Percentiles rank a stretch among this genome's conserved stretches.
These are phyloP conservation scores for Ilyonectria robusta DNA, from an alignment of 2,329 filamentous ascomycete species.

Conservation along the genomic window DNA sequence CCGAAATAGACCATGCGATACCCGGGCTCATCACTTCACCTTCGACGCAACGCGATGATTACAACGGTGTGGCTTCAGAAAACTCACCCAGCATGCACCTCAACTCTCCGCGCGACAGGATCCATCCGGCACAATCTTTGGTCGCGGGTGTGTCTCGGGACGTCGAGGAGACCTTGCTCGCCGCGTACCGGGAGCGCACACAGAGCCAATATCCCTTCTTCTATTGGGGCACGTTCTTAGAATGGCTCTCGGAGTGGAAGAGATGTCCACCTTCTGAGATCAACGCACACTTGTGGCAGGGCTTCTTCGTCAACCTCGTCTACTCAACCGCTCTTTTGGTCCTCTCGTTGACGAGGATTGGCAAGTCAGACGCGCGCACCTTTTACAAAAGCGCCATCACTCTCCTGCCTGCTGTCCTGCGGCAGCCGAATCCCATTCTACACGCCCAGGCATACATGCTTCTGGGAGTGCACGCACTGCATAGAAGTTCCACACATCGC, in stretches of 20 bases:
- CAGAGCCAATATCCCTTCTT: slow-evolving; percentile 48
- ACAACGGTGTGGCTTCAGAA: neutral
- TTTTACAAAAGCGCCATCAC: slow-evolving; percentile 42
- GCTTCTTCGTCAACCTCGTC: slow-evolving; percentile 50
- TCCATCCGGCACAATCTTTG: neutral
- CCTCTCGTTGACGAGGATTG: slow-evolving; percentile 30
- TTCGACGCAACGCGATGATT: slow-evolving; percentile 5
- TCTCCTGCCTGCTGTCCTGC: slow-evolving; percentile 27
- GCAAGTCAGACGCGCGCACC: slow-evolving; percentile 30
- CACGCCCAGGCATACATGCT: slow-evolving; percentile 40
- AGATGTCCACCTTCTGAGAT: slow-evolving; percentile 16
- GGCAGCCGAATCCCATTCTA: slow-evolving; percentile 37
- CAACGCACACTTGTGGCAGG: slow-evolving; percentile 37
- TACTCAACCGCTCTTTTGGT: slow-evolving; percentile 41
- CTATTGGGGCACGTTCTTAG: slow-evolving; percentile 32
- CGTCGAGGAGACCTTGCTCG: slow-evolving; percentile 41
- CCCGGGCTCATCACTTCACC: slow-evolving; percentile 13
- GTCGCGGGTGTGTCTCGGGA: slow-evolving; percentile 5
- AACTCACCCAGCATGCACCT: neutral
- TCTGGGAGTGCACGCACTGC: slow-evolving; percentile 46
- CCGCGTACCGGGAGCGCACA: slow-evolving; percentile 45
- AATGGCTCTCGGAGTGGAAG: slow-evolving; percentile 39
- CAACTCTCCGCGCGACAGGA: neutral
- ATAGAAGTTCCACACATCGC: slow-evolving; percentile 46
- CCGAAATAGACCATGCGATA: slow-evolving; percentile 16